Percentiles rank a stretch among this genome's conserved stretches.
These are phyloP conservation scores for Fusarium clavum DNA, from an alignment of 2,329 filamentous ascomycete species.

Conservation along the genomic window DNA sequence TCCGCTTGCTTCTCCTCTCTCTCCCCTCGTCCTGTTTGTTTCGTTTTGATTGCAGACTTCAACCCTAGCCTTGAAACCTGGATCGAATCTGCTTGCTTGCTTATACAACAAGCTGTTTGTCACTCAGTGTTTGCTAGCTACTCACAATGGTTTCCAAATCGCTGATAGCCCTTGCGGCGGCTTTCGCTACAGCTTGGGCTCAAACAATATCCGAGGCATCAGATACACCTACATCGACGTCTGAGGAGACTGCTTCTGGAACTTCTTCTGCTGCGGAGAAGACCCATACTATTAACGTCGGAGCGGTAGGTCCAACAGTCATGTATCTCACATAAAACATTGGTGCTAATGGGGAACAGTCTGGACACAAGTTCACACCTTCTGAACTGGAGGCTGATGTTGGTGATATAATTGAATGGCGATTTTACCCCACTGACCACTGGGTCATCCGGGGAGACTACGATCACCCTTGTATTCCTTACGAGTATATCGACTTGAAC, in stretches of 20 bases:
- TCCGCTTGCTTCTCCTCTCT: conserved; percentile 18
- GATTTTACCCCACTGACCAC: conserved; percentile 72
- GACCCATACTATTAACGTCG: conserved; percentile 45
- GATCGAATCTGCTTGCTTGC: conserved; percentile 25
- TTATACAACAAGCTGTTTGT: conserved; percentile 15
- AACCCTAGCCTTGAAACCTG: neutral
- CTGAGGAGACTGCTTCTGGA: conserved; percentile 25
- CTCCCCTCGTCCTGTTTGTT: conserved; percentile 7
- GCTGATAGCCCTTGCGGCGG: conserved; percentile 29
- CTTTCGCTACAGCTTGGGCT: conserved; percentile 35
- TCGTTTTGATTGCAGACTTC: conserved; percentile 8
- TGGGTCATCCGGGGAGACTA: conserved; percentile 72
- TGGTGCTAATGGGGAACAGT: conserved; percentile 29
- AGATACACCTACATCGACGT: conserved; percentile 28
- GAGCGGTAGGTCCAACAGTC: conserved; percentile 36
- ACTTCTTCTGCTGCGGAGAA: conserved; percentile 33
- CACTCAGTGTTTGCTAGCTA: conserved; percentile 8
- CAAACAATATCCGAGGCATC: conserved; percentile 26
- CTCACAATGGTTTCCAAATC: conserved; percentile 38
- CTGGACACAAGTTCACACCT: conserved; percentile 50
- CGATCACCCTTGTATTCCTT: conserved; percentile 71
- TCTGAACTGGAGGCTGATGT: conserved; percentile 50
- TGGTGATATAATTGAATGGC: conserved; percentile 66
- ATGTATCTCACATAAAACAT: neutral
- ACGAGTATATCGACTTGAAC: conserved; percentile 62